Percentiles rank a stretch among this genome's conserved stretches.
Evolutionary conservation across 225 moss, liverwort and hornwort species (phyloP).

Genomic region (Thuidium tamariscinum): DNA sequence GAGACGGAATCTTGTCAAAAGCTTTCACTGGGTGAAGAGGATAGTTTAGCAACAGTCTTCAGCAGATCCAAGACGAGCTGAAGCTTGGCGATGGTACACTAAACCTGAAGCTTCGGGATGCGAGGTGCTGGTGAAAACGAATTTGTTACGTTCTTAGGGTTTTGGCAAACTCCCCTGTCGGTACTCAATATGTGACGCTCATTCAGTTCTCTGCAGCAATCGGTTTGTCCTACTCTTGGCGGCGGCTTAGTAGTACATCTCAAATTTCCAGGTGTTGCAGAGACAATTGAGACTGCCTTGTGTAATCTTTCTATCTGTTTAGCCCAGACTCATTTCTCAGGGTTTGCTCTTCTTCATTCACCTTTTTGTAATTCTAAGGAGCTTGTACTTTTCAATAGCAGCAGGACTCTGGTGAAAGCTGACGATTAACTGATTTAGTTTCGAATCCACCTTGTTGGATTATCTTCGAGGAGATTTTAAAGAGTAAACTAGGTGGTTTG

Average conservation of each 20-base stretch:
- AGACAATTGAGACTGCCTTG: no score
- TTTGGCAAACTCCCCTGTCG: neutral
- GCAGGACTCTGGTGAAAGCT: neutral
- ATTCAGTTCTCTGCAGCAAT: neutral
- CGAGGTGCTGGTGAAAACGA: neutral
- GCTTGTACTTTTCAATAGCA: neutral
- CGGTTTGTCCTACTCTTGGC: neutral
- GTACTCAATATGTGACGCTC: neutral
- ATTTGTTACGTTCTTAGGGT: neutral
- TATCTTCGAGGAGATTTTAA: no score
- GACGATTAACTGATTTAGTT: no score
- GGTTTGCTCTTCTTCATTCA: neutral
- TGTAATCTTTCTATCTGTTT: neutral
- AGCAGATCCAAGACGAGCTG: neutral
- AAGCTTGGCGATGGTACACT: neutral
- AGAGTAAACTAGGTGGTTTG: no score
- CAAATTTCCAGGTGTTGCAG: neutral
- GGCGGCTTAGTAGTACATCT: neutral
- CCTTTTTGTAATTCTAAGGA: neutral
- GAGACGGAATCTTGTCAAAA: no score
- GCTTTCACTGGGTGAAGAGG: neutral
- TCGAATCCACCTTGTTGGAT: no score
- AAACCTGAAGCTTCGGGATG: neutral
- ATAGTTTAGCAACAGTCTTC: neutral
- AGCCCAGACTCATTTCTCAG: neutral